Conservation (phyloP, 495 filamentous ascomycete species). For the Hypoxylon trugodes region DNA sequence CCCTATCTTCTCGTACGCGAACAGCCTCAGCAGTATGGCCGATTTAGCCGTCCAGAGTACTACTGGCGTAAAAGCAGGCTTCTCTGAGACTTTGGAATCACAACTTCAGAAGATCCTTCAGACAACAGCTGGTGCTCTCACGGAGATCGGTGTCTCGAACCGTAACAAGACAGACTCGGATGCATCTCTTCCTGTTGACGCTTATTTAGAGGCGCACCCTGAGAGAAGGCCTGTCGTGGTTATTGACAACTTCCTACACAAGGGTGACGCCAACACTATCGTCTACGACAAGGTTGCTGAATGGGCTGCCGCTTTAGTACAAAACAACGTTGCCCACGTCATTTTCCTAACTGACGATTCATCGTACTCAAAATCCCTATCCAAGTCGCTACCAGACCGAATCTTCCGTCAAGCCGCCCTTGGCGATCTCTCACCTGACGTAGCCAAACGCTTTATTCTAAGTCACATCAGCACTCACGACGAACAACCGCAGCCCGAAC, state of each 20-base stretch:
- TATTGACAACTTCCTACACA: conserved; percentile 93
- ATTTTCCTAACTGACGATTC: conserved; percentile 95
- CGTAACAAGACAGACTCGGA: conserved; percentile 79
- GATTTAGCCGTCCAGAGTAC: conserved; percentile 94
- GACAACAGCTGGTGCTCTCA: conserved; percentile 82
- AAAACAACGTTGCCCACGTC: conserved; percentile 92
- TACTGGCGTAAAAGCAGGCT: conserved; percentile 92
- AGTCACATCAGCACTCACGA: conserved; percentile 66
- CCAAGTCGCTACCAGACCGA: conserved; percentile 87
- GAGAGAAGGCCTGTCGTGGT: conserved; percentile 86
- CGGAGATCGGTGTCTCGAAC: conserved; percentile 72
- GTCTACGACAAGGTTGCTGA: conserved; percentile 92
- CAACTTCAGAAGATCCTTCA: conserved; percentile 93
- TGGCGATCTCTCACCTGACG: conserved; percentile 83
- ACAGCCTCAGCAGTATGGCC: conserved; percentile 88
- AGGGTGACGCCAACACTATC: conserved; percentile 71
- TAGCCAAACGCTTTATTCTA: conserved; percentile 89
- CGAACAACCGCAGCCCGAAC: conserved; percentile 19
- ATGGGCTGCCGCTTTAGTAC: conserved; percentile 89
- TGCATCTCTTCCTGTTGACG: conserved; percentile 76
- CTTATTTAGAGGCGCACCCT: conserved; percentile 91
- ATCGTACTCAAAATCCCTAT: conserved; percentile 86
- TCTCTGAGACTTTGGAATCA: conserved; percentile 91
- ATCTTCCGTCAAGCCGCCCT: conserved; percentile 87
- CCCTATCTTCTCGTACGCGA: conserved; percentile 95